phyloP scores from a whole-genome alignment of 202 grass and related monocot genomes.

The Saccharum hybrid region DNA sequence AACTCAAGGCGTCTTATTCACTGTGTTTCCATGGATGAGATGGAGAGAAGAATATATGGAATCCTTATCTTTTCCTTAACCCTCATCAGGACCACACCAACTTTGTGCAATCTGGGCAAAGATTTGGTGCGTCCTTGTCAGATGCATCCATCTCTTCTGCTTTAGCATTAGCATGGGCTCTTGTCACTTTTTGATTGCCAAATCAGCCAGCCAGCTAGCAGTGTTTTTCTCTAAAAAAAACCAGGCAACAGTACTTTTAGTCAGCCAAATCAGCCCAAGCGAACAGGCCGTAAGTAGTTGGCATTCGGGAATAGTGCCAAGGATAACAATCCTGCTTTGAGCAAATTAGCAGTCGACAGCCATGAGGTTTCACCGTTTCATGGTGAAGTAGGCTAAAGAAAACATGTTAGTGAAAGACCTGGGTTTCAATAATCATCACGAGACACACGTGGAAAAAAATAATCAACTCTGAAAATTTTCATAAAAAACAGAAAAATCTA shows the following conservation, averaged over 20 bases:
- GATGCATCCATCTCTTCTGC: not conserved
- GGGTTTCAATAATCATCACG: too few relatives aligned
- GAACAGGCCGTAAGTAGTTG: too few relatives aligned
- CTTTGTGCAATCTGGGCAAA: conserved; percentile 4
- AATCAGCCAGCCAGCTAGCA: too few relatives aligned
- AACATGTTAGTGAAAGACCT: not conserved
- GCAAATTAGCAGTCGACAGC: not conserved
- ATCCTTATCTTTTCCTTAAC: not conserved
- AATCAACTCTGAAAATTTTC: too few relatives aligned
- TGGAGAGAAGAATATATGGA: not conserved
- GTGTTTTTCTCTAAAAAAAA: too few relatives aligned
- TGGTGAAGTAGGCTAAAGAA: not conserved
- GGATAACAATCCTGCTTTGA: conserved; percentile 13
- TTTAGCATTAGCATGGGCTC: not conserved
- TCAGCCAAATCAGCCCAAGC: too few relatives aligned
- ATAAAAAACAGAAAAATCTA: too few relatives aligned
- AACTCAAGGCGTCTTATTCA: not conserved
- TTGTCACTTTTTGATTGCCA: conserved; percentile 19
- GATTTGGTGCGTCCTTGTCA: conserved; percentile 1
- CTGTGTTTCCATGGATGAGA: not conserved
- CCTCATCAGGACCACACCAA: not conserved
- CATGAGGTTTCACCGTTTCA: not conserved
- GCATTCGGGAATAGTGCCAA: not conserved
- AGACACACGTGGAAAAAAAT: too few relatives aligned
- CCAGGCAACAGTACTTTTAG: too few relatives aligned